Conservation (phyloP, 495 filamentous ascomycete species). For the Acidomyces sp. region DNA sequence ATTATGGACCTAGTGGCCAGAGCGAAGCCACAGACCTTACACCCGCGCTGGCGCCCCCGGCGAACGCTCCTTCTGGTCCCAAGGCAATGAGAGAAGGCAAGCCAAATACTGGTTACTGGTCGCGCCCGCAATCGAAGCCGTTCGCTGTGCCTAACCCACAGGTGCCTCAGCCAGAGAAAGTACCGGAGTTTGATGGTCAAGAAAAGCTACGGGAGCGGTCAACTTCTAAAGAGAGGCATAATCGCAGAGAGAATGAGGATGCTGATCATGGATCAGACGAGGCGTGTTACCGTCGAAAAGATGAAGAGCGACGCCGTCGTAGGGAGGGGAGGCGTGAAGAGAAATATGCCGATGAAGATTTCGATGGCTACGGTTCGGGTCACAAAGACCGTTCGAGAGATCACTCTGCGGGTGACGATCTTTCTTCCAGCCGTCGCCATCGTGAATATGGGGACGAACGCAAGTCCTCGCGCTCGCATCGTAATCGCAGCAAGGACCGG, state of each 20-base stretch:
- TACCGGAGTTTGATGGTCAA: slow-evolving; percentile 2
- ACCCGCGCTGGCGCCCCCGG: slow-evolving; percentile 13
- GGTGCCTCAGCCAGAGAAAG: neutral
- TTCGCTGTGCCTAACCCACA: slow-evolving; percentile 1
- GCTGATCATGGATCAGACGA: slow-evolving; percentile 7
- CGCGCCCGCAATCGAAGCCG: slow-evolving; percentile 13
- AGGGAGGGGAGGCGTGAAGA: slow-evolving; percentile 5
- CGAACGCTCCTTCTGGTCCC: slow-evolving; percentile 68
- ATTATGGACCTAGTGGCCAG: slow-evolving; percentile 3
- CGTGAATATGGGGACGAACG: slow-evolving; percentile 34
- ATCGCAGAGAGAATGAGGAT: slow-evolving; percentile 1
- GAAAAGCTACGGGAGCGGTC: slow-evolving; percentile 6
- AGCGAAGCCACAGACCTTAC: slow-evolving; percentile 8
- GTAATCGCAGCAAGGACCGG: slow-evolving; percentile 36
- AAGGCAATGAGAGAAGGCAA: slow-evolving; percentile 84
- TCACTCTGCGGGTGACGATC: slow-evolving; percentile 25
- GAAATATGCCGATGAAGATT: slow-evolving; percentile 13
- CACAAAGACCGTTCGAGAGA: slow-evolving; percentile 43
- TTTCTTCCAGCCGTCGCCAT: slow-evolving; percentile 22
- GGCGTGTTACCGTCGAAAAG: slow-evolving; percentile 6
- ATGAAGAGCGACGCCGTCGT: slow-evolving; percentile 9
- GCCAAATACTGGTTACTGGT: slow-evolving; percentile 42
- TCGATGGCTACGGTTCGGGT: slow-evolving; percentile 17
- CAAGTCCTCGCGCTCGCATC: slow-evolving; percentile 33
- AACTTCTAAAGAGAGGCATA: slow-evolving; percentile 8